Evolutionary conservation across 2,329 filamentous ascomycete species (phyloP).

Genomic region (Daldinia eschscholtzii): DNA sequence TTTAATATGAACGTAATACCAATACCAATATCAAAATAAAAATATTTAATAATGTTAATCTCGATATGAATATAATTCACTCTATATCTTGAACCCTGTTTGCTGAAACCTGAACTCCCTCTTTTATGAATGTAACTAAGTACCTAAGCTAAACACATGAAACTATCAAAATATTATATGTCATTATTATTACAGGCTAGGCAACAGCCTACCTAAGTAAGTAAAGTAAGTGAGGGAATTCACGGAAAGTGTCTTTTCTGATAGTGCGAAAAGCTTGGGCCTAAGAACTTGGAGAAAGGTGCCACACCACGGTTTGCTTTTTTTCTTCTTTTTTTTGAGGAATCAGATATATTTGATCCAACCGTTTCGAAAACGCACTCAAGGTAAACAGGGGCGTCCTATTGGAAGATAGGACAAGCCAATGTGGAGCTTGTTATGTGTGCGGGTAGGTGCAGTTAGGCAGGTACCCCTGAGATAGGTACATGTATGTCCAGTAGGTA

Average conservation of each 20-base stretch:
- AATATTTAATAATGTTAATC: too few relatives aligned
- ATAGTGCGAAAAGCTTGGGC: constrained; percentile 1
- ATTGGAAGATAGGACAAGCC: constrained; percentile 27
- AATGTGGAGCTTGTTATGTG: constrained; percentile 24
- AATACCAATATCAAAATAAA: too few relatives aligned
- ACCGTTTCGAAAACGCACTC: constrained; percentile 19
- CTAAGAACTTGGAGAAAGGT: background rate
- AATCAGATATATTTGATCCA: constrained; percentile 14
- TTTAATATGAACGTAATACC: too few relatives aligned
- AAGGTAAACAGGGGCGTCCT: constrained; percentile 6
- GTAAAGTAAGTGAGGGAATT: background rate
- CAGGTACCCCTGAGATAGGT: constrained; percentile 13
- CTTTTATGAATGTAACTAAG: too few relatives aligned
- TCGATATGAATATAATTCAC: too few relatives aligned
- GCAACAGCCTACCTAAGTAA: background rate
- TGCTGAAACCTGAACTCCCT: background rate
- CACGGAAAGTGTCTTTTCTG: background rate
- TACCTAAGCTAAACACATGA: background rate
- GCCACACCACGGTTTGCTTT: background rate
- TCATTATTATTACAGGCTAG: background rate
- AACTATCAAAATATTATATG: background rate
- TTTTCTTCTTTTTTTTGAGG: constrained; percentile 14
- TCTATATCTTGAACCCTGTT: background rate
- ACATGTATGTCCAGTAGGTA: background rate
- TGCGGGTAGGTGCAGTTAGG: constrained; percentile 35